Conservation (phyloP, 202 grass and related monocot genomes). For the Digitaria exilis region DNA sequence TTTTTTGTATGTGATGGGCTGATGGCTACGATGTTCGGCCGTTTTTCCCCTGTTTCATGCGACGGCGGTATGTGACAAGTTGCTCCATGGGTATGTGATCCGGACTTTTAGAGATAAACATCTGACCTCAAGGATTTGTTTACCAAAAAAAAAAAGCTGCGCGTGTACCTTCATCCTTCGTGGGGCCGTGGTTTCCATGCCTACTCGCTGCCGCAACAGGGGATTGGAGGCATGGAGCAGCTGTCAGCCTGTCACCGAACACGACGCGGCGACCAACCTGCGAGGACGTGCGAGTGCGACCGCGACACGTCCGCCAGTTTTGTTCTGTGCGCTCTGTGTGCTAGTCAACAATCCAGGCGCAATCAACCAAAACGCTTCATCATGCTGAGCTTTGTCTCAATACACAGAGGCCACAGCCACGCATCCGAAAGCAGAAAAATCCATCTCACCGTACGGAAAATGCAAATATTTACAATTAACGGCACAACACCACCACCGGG, state of each 20-base stretch:
- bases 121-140: no score
- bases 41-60: no score
- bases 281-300: constrained; percentile 24
- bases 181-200: not conserved
- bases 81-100: no score
- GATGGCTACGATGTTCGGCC: no score
- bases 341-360: not conserved
- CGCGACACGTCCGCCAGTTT: not conserved
- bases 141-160: no score
- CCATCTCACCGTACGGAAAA: not conserved
- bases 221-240: not conserved
- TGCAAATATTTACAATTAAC: not conserved
- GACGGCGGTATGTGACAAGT: no score
- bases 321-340: not conserved
- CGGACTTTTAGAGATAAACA: no score
- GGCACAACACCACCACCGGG: not conserved
- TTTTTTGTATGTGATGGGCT: no score
- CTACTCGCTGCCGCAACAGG: not conserved
- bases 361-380: not conserved
- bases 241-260: not conserved
- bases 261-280: not conserved
- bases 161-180: not conserved
- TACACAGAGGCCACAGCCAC: not conserved
- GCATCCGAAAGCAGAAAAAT: not conserved
- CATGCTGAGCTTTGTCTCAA: not conserved